These are phyloP conservation scores for Conticribra weissflogii DNA, from an alignment of 108 stramenopile species.

Conservation along the genomic window DNA sequence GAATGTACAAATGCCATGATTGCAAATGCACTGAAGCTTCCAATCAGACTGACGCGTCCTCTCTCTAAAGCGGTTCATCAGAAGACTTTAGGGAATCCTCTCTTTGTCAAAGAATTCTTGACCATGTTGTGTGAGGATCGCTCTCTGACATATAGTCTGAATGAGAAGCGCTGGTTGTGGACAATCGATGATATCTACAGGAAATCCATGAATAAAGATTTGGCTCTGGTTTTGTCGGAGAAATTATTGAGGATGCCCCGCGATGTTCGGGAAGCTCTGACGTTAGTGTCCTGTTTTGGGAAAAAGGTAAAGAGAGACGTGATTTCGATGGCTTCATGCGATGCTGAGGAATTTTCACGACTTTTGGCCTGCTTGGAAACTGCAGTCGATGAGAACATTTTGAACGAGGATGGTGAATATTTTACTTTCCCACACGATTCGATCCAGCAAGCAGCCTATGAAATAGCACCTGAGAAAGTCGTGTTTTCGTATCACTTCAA, in stretches of 20 bases:
- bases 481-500: too few relatives aligned
- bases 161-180: background rate
- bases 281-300: background rate
- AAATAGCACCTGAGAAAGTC: too few relatives aligned
- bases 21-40: background rate
- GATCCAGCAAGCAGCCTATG: too few relatives aligned
- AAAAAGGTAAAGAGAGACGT: too few relatives aligned
- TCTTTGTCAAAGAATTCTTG: background rate
- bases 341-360: too few relatives aligned
- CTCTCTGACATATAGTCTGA: background rate
- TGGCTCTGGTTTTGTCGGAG: background rate
- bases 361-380: too few relatives aligned
- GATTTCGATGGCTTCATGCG: too few relatives aligned
- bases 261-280: background rate
- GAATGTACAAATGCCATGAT: background rate
- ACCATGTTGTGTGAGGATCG: background rate
- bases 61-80: background rate
- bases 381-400: too few relatives aligned
- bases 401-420: too few relatives aligned
- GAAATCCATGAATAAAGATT: background rate
- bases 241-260: background rate
- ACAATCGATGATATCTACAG: background rate
- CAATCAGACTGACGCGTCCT: background rate
- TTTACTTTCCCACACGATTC: too few relatives aligned
- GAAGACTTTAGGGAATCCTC: background rate